Evolutionary conservation across 2,329 filamentous ascomycete species (phyloP), one percentile per base, ranked within the genome.

Genomic region (Atkinsonella hypoxylon): DNA sequence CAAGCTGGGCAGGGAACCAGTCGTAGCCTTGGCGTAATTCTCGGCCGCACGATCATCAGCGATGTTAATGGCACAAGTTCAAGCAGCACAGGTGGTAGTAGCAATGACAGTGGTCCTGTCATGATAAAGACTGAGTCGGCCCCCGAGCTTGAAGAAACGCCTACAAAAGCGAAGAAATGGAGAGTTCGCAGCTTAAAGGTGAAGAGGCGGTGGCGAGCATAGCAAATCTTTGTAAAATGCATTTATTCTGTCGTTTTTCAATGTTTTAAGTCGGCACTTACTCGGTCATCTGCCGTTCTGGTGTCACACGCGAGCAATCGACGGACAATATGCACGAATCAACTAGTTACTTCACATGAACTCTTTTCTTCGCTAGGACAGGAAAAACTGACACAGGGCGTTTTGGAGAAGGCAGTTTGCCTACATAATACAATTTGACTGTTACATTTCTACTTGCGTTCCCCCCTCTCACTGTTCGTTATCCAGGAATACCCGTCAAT

Each of bases 1-100:
- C 49, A 57, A 20, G 49, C 54, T 12, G 56, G 57, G 18, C 57
- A 57, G 50, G 57, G 57, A 1, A 58, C 57, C 12, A 57, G 55
- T 11, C 51, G 55, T 1, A 55, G 54, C 13, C 49, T 58, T 9
- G 55, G 54, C 18, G 51, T 56, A 7, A 53, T 58, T 4, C 48
- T 58, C 8, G 56, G 56, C 6, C 50, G 56, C 5, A 55, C 43
- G 32, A 49, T 34, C 15, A 42, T 40, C 17, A 32, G 43, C 20
- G 9, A 17, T n/a, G 48, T 38, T 12, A 44, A 43, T 18, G 51
- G 50, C 5, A 47, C 32, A 9, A 54, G 53, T 42, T 48, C 50
- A 12, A 52, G 49, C 46, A 58, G 51, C 31, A 56, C 52, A 1
- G 45, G 30, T 32, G 39, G 32, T 20, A 54, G 53, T 40, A 54